These are phyloP conservation scores for Echium plantagineum DNA, from an alignment of 257 asterid species.

Conservation along the genomic window DNA sequence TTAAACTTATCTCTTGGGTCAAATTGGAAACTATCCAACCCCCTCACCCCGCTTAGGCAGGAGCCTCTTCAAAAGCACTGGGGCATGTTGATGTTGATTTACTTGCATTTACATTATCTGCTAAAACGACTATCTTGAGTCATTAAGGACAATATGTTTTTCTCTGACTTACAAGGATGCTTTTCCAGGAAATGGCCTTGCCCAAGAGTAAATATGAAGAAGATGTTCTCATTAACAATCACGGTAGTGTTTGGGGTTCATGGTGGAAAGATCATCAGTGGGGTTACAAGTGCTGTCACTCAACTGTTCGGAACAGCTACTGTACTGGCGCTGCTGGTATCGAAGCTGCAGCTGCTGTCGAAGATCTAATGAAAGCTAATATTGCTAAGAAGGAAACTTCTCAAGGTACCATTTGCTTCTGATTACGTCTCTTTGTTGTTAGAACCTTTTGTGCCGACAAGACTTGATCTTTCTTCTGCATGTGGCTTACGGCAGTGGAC, in stretches of 20 bases:
- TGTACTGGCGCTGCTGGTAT: slow-evolving; percentile 94
- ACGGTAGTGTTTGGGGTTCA: slow-evolving; percentile 85
- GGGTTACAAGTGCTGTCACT: slow-evolving; percentile 94
- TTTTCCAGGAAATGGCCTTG: slow-evolving; percentile 56
- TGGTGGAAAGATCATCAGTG: slow-evolving; percentile 98
- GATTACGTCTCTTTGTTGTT: too few species aligned
- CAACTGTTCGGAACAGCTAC: slow-evolving; percentile 73
- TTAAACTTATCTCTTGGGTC: too few species aligned
- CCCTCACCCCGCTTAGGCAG: too few species aligned
- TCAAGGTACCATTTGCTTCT: slow-evolving; percentile 37
- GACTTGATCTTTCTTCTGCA: too few species aligned
- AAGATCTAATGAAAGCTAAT: slow-evolving; percentile 84
- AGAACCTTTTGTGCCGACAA: too few species aligned
- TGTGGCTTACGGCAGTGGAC: too few species aligned
- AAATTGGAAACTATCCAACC: too few species aligned
- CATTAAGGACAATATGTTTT: too few species aligned
- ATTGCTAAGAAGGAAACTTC: slow-evolving; percentile 81
- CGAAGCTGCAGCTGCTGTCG: slow-evolving; percentile 90
- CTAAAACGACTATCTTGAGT: neutral
- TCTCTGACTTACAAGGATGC: too few species aligned
- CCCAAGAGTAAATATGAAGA: slow-evolving; percentile 93
- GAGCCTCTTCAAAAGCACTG: too few species aligned
- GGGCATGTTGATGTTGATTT: too few species aligned
- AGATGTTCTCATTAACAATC: slow-evolving; percentile 65
- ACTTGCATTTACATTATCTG: too few species aligned